Base-by-base conservation (phyloP, 495 filamentous ascomycete genomes). In the Podospora didyma region DNA sequence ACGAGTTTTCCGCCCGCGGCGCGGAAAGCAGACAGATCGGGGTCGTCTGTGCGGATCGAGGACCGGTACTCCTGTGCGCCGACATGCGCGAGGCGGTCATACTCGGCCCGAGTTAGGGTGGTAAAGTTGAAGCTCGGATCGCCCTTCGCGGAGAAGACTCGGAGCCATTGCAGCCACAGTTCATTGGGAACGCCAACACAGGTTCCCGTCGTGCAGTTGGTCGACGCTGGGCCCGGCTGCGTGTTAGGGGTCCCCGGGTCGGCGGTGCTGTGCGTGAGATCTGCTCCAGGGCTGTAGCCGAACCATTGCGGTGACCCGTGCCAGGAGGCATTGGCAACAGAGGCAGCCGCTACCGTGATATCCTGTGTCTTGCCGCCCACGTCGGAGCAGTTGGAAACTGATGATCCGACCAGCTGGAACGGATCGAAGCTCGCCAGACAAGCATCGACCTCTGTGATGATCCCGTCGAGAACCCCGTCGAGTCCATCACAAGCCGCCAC, bases 1-100 rank as follows among this genome's bases (percentile, higher is more conserved):
- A 82, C 64, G 42, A 82, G 57, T 54, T 78, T 79, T 12, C 73
- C 72, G 0, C 77, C 76, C 4, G 59, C 41, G 4, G 58, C 39
- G 2, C 58, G 57, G 49, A 80, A 75, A 9, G 46, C 62, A 0
- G 62, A 66, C 14, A 81, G 67, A 62, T 82, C 66, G 1, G 77
- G 68, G 35, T 78, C 67, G 39, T 63, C 46, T 3, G 68, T 71
- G 19, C 59, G 60, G 6, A 78, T 61, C 5, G 77, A 53, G 17
- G 68, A 71, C 24, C 42, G 51, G 35, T 61, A 77, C 50, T 71
- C 55, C 14, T 67, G 37, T 5, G 22, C 26, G 2, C 71, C 64
- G n/a, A 46, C 48, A 19, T 60, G 63, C 24, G 73, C 65, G 0
- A 76, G 53, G 1, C 49, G n/a, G 34, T 65, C 61, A 22, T 62